phyloP scores from a whole-genome alignment of 169 alveolate species.

The Plasmodium chabaudi region DNA sequence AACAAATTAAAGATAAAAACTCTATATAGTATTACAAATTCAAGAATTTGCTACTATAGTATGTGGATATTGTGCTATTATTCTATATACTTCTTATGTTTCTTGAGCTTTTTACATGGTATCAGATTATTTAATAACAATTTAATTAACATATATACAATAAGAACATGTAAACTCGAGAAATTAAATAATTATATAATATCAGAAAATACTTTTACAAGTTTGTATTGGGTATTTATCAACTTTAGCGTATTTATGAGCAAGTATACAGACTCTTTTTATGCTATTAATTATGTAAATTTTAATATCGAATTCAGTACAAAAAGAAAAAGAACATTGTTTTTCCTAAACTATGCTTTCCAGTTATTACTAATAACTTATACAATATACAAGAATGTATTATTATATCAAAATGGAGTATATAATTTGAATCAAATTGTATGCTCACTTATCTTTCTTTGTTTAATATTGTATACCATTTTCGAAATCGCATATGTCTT shows the following conservation, averaged over 20 bases:
- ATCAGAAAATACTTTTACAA: constrained; percentile 68
- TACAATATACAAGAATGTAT: constrained; percentile 47
- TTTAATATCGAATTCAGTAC: constrained; percentile 37
- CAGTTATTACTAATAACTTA: constrained; percentile 49
- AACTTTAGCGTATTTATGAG: constrained; percentile 73
- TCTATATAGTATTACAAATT: constrained; percentile 51
- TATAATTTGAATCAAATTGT: constrained; percentile 57
- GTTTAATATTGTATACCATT: constrained; percentile 70
- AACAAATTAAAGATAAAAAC: constrained; percentile 49
- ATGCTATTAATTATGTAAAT: constrained; percentile 45
- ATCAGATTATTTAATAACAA: constrained; percentile 64
- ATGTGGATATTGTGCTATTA: constrained; percentile 71
- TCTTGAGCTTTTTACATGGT: constrained; percentile 70
- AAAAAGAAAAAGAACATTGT: constrained; percentile 26
- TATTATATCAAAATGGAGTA: constrained; percentile 31
- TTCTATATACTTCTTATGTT: constrained; percentile 62
- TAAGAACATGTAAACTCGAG: constrained; percentile 69
- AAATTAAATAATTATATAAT: constrained; percentile 53
- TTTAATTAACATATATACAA: constrained; percentile 70
- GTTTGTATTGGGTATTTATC: constrained; percentile 64
- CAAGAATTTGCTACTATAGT: constrained; percentile 63
- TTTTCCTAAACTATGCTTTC: constrained; percentile 40
- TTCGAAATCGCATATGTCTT: constrained; percentile 66
- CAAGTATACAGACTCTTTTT: constrained; percentile 64
- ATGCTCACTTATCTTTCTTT: constrained; percentile 65